Evolutionary conservation across 768 basidiomycete species (phyloP), one percentile per base, ranked within the genome.

Genomic region (Cyclocybe aegerita): DNA sequence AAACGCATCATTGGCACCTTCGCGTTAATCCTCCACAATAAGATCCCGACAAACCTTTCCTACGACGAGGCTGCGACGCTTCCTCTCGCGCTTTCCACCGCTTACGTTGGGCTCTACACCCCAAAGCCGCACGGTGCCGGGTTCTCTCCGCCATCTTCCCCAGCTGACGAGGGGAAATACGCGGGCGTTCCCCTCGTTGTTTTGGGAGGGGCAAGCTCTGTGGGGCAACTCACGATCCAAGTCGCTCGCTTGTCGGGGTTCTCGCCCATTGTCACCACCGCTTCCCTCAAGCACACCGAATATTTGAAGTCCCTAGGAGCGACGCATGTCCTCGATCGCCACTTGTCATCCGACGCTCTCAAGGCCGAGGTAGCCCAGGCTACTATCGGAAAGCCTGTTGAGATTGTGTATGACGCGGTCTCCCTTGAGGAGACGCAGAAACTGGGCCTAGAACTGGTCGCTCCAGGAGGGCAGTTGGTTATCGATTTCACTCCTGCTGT

Each of bases 31-130:
- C 15, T 9, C 15, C n/a, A 4, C 12, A 5, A 6, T 8, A n/a
- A 69, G 64, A 56, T 76, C 14, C 73, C 72, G 6, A 23, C 54
- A n/a, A 62, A 62, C 14, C 8, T 39, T 11, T 39, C 36, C 12
- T 31, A 8, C 10, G 79, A 77, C 11, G 64, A 77, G 46, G 79
- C 75, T 4, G 54, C 76, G 0, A 72, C 79, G 2, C 57, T 82
- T 14, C 77, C 80, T 9, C 59, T 76, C 1, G 78, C 68, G 4
- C 54, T 80, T 14, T 68, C 71, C 4, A 74, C 77, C 12, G 76
- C 79, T 16, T 75, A 73, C 17, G 64, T 74, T 9, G 81, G 77
- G 4, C 53, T 83, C 15, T 82, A 77, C 61, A 69, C 60, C 29
- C 61, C 51, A 45, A 61, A 33, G 7, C 65, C 69, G 0, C 63